Percentiles rank a stretch among this genome's conserved stretches.
Conservation (phyloP, 2,329 filamentous ascomycete species). For the Mycocentrospora acerina region DNA sequence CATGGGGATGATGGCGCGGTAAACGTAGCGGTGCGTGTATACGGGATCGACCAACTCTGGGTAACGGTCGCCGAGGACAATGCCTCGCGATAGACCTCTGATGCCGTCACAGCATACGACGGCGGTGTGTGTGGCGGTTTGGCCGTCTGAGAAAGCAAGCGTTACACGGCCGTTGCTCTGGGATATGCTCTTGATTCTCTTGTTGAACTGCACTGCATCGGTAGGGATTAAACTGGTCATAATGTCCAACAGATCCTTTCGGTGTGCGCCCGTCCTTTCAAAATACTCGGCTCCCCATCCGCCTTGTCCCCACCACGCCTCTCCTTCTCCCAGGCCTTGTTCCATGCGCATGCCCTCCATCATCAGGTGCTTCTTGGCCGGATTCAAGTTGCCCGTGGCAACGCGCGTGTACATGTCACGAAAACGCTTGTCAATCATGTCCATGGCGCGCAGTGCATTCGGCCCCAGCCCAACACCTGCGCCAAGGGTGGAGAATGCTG, state of each 20-base stretch:
- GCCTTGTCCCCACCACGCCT: slow-evolving; percentile 40
- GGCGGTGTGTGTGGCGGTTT: slow-evolving; percentile 38
- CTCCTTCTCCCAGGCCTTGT: slow-evolving; percentile 42
- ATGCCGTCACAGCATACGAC: slow-evolving; percentile 53
- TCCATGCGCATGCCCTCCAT: slow-evolving; percentile 46
- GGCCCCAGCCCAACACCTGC: slow-evolving; percentile 40
- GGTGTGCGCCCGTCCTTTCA: slow-evolving; percentile 46
- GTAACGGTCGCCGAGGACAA: slow-evolving; percentile 13
- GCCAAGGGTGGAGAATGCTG: slow-evolving; percentile 19
- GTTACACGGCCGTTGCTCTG: slow-evolving; percentile 40
- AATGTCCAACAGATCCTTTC: slow-evolving; percentile 46
- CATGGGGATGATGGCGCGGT: slow-evolving; percentile 33
- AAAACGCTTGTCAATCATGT: slow-evolving; percentile 44
- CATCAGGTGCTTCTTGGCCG: slow-evolving; percentile 42
- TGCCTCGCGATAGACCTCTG: slow-evolving; percentile 30
- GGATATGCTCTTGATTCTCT: slow-evolving; percentile 26
- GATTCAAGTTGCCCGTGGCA: slow-evolving; percentile 42
- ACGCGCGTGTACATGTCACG: slow-evolving; percentile 42
- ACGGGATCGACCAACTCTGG: slow-evolving; percentile 21
- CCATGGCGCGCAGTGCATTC: slow-evolving; percentile 46
- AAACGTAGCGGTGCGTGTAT: slow-evolving; percentile 29
- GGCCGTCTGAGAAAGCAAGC: slow-evolving; percentile 40
- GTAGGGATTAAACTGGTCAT: slow-evolving; percentile 48
- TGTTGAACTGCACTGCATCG: slow-evolving; percentile 24
- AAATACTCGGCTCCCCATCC: slow-evolving; percentile 43